A percentile compares a stretch with the other conserved stretches of the same genome.
Evolutionary conservation across 2,329 filamentous ascomycete species (phyloP).

Genomic region (Mycosphaerella arachidis): DNA sequence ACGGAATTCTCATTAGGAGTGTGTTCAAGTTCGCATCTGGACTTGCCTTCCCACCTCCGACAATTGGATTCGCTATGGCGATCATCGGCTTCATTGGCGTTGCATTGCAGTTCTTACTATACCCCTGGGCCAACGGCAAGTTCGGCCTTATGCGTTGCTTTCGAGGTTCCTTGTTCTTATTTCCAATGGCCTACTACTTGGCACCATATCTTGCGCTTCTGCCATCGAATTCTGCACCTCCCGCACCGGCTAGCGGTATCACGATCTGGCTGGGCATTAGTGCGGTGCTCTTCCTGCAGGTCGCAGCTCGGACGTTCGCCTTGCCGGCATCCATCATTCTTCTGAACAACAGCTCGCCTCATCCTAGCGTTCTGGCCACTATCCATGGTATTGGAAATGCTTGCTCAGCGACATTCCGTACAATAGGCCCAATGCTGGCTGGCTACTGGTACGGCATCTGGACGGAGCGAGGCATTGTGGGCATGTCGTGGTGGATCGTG

Average conservation of each 20-base stretch:
- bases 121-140: conserved; percentile 61
- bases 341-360: conserved; percentile 55
- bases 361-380: conserved; percentile 53
- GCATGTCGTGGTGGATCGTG: conserved; percentile 55
- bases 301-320: conserved; percentile 66
- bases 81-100: conserved; percentile 74
- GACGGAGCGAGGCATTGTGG: conserved; percentile 51
- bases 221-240: conserved; percentile 48
- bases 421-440: conserved; percentile 52
- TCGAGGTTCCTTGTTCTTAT: conserved; percentile 64
- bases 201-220: conserved; percentile 68
- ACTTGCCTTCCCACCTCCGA: conserved; percentile 65
- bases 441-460: conserved; percentile 53
- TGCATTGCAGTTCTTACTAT: conserved; percentile 64
- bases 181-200: conserved; percentile 64
- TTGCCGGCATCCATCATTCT: conserved; percentile 54
- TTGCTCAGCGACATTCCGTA: conserved; percentile 51
- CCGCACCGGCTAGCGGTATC: conserved; percentile 50
- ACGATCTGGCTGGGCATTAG: conserved; percentile 63
- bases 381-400: conserved; percentile 58
- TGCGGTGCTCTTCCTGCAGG: conserved; percentile 62
- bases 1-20: conserved; percentile 26
- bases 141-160: conserved; percentile 66
- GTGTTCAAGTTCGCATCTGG: conserved; percentile 65
- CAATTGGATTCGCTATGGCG: conserved; percentile 73